Evolutionary conservation across 306 rosid genomes (phyloP).

Genomic region (Trichosanthes cucumerina): DNA sequence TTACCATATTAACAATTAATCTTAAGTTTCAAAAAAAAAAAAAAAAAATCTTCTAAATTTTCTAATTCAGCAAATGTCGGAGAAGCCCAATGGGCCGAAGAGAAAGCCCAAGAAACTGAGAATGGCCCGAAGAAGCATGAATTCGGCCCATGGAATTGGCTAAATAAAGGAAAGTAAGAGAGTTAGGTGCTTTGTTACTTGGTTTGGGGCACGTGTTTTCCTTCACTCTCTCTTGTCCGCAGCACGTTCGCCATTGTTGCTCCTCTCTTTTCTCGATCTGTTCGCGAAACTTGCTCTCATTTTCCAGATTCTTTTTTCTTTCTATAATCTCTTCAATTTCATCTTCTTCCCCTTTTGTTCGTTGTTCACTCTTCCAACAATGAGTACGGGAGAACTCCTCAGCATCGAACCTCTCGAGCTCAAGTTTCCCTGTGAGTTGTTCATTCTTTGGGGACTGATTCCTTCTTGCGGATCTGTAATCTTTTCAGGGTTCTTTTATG

Average conservation of each 20-base stretch:
- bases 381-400: constrained; percentile 86
- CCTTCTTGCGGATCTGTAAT: constrained; percentile 18
- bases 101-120: neutral
- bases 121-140: neutral
- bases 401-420: constrained; percentile 83
- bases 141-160: neutral
- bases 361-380: constrained; percentile 15
- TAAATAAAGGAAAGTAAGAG: neutral
- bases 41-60: too few relatives aligned
- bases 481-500: constrained; percentile 9
- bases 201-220: constrained; percentile 7
- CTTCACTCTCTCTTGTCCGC: neutral
- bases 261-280: constrained; percentile 10
- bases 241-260: constrained; percentile 11
- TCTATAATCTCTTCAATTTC: neutral
- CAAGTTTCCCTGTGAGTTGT: constrained; percentile 53
- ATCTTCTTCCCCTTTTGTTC: neutral
- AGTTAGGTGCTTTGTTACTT: too few relatives aligned
- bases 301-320: constrained; percentile 2
- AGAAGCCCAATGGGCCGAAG: neutral
- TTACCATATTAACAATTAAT: neutral
- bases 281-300: constrained; percentile 3
- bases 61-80: too few relatives aligned
- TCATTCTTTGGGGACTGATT: neutral
- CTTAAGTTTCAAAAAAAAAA: too few relatives aligned